Percentiles rank a stretch among this genome's conserved stretches.
Conservation (phyloP, 305 asterid species). For the Fraxinus latifolia region DNA sequence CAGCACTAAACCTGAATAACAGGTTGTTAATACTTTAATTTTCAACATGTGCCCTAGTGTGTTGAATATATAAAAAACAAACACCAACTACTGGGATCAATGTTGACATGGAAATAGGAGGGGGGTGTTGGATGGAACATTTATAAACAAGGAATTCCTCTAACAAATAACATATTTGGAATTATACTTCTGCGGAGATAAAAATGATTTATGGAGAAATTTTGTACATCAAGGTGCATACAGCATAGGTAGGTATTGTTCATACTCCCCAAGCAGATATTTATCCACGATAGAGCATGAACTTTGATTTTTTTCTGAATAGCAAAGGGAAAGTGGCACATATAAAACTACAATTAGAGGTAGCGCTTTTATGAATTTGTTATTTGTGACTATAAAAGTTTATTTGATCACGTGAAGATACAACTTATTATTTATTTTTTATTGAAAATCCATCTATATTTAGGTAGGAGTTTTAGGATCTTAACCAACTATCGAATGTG, state of each 20-base stretch:
- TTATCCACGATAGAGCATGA: neutral
- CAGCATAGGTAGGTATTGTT: neutral
- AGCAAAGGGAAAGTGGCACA: neutral
- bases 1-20: neutral
- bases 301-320: neutral
- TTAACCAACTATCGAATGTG: neutral
- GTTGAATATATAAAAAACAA: constrained; percentile 10
- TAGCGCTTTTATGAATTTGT: neutral
- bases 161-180: neutral
- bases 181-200: neutral
- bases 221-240: neutral
- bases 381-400: neutral
- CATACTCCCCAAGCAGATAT: neutral
- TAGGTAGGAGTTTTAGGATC: neutral
- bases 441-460: neutral
- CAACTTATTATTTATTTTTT: neutral
- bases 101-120: neutral
- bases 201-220: neutral
- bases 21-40: constrained; percentile 4
- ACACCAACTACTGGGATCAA: neutral
- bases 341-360: neutral
- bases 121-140: neutral
- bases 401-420: neutral
- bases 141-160: neutral
- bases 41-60: neutral